These are phyloP conservation scores for Paecilomyces variotii DNA, from an alignment of 2,329 filamentous ascomycete genomes.

Conservation along the genomic window DNA sequence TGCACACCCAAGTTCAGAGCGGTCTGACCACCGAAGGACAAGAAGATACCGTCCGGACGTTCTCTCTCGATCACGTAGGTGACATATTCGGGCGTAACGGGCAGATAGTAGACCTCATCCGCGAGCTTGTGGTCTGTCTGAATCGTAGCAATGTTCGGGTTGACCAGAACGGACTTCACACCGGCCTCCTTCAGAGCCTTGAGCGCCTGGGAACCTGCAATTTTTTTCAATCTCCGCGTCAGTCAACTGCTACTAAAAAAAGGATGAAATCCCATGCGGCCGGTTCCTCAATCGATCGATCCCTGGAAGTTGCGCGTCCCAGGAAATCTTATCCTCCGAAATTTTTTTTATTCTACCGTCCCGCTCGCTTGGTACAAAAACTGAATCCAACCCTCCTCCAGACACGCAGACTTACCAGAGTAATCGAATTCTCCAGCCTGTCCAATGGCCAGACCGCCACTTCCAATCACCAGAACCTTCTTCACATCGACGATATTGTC, in stretches of 20 bases:
- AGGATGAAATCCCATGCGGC: background rate
- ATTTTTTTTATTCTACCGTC: background rate
- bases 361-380: background rate
- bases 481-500: conserved; percentile 79
- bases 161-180: conserved; percentile 84
- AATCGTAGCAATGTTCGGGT: conserved; percentile 97
- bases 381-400: background rate
- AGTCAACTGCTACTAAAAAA: conserved; percentile 8
- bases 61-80: conserved; percentile 96
- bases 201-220: conserved; percentile 79
- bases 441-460: conserved; percentile 90
- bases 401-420: conserved; percentile 60
- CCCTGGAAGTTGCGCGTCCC: background rate
- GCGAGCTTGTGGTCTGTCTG: conserved; percentile 94
- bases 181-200: conserved; percentile 96
- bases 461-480: conserved; percentile 94
- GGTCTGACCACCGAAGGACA: conserved; percentile 96
- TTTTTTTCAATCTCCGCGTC: conserved; percentile 3
- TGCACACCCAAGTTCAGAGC: conserved; percentile 93
- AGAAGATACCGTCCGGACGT: conserved; percentile 90
- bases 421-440: conserved; percentile 99
- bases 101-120: conserved; percentile 96
- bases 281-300: background rate
- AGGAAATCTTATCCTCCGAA: background rate
- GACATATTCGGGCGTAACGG: conserved; percentile 95